Conservation (phyloP, 2,329 filamentous ascomycete species). For the Mollisiaceae sp. region DNA sequence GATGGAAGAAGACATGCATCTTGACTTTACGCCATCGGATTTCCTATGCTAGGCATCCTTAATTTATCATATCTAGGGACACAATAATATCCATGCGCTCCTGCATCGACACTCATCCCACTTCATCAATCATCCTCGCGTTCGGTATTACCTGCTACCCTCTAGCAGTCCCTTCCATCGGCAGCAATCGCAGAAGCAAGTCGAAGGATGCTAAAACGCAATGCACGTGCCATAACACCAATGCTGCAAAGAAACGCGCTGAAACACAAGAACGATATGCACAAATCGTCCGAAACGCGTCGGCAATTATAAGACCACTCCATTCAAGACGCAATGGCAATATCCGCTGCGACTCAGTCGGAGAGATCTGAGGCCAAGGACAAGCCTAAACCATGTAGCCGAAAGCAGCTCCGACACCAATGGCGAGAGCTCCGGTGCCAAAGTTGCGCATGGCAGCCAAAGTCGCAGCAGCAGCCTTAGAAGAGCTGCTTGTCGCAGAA, state of each 20-base stretch:
- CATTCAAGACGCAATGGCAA: constrained; percentile 16
- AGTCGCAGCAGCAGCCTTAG: constrained; percentile 50
- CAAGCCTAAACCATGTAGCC: constrained; percentile 58
- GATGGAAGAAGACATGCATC: not conserved
- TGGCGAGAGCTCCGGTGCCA: constrained; percentile 49
- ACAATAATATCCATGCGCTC: constrained; percentile 15
- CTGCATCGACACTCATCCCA: constrained; percentile 15
- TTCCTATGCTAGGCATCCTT: constrained; percentile 25
- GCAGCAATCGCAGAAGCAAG: constrained; percentile 10
- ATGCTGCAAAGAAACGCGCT: constrained; percentile 40
- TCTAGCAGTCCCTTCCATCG: constrained; percentile 6
- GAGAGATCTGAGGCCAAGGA: constrained; percentile 1
- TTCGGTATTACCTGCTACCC: constrained; percentile 21
- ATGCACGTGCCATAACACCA: constrained; percentile 37
- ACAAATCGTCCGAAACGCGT: constrained; percentile 26
- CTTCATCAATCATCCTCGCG: constrained; percentile 32
- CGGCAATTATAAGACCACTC: not conserved
- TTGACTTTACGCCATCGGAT: constrained; percentile 18
- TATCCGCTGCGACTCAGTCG: constrained; percentile 17
- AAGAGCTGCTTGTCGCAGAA: constrained; percentile 37
- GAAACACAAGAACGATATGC: constrained; percentile 39
- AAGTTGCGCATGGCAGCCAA: constrained; percentile 49
- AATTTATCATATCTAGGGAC: constrained; percentile 18
- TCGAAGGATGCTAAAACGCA: constrained; percentile 13
- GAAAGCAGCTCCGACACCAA: constrained; percentile 58